phyloP scores from a whole-genome alignment of 805 yeast genomes.

The Torulaspora quercuum region DNA sequence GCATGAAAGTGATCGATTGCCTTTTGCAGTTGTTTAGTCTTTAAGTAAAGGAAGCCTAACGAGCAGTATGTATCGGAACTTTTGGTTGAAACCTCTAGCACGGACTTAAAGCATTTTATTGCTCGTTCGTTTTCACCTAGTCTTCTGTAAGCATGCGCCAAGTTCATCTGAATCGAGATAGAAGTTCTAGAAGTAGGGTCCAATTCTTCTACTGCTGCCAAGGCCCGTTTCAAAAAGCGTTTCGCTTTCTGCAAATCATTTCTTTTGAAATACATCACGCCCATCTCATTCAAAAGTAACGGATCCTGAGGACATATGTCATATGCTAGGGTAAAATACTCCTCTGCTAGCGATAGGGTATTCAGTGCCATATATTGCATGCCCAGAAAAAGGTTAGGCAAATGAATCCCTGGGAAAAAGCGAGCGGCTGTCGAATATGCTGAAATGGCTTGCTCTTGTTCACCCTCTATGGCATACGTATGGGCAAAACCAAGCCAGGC shows the following conservation, averaged over 20 bases:
- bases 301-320: slow-evolving; percentile 85
- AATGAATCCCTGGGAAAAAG: slow-evolving; percentile 83
- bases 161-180: slow-evolving; percentile 77
- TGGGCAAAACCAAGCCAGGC: slow-evolving; percentile 99
- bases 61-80: slow-evolving; percentile 79
- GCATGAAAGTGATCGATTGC: slow-evolving; percentile 78
- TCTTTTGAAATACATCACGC: slow-evolving; percentile 83
- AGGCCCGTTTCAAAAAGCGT: slow-evolving; percentile 63
- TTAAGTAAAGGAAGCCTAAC: slow-evolving; percentile 77
- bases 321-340: slow-evolving; percentile 71
- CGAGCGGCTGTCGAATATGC: slow-evolving; percentile 96
- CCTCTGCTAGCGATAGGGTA: slow-evolving; percentile 78
- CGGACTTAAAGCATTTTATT: slow-evolving; percentile 70
- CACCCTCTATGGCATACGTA: slow-evolving; percentile 97
- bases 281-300: slow-evolving; percentile 81
- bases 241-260: slow-evolving; percentile 67
- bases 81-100: slow-evolving; percentile 61
- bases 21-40: slow-evolving; percentile 55
- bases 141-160: slow-evolving; percentile 84
- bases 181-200: slow-evolving; percentile 80
- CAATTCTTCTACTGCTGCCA: slow-evolving; percentile 61
- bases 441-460: slow-evolving; percentile 96
- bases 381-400: slow-evolving; percentile 86
- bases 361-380: slow-evolving; percentile 94
- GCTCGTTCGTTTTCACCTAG: slow-evolving; percentile 61